Evolutionary conservation across 768 basidiomycete genomes (phyloP).

Genomic region (Amyloporia xantha): DNA sequence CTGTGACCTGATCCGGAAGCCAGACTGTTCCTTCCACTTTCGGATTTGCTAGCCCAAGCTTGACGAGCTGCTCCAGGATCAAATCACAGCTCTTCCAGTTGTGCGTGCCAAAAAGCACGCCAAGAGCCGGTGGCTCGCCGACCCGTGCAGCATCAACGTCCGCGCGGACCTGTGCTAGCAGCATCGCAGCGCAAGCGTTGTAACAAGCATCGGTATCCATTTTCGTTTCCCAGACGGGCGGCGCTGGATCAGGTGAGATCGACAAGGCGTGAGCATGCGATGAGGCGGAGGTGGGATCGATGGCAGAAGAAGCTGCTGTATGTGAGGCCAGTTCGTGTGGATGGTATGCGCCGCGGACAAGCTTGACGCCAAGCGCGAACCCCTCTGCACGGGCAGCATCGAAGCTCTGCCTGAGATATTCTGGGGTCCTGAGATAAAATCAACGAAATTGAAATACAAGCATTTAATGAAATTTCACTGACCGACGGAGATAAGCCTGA

Average conservation of each 20-base stretch:
- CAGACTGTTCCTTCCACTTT: slow-evolving; percentile 25
- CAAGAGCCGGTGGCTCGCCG: slow-evolving; percentile 35
- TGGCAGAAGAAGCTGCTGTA: slow-evolving; percentile 13
- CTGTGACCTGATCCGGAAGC: slow-evolving; percentile 50
- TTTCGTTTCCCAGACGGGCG: slow-evolving; percentile 69
- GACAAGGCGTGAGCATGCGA: slow-evolving; percentile 29
- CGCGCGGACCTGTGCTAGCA: slow-evolving; percentile 50
- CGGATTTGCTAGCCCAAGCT: slow-evolving; percentile 44
- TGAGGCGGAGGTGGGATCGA: slow-evolving; percentile 2
- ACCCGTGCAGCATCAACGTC: slow-evolving; percentile 32
- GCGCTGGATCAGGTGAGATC: slow-evolving; percentile 49
- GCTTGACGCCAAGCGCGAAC: slow-evolving; percentile 83
- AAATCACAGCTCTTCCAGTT: slow-evolving; percentile 64
- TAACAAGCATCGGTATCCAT: slow-evolving; percentile 70
- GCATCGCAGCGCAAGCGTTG: slow-evolving; percentile 48
- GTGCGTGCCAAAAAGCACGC: slow-evolving; percentile 82
- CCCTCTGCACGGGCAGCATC: slow-evolving; percentile 55
- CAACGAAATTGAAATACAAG: neutral
- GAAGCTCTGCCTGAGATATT: slow-evolving; percentile 60
- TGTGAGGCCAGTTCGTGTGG: slow-evolving; percentile 61
- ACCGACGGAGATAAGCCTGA: slow-evolving; percentile 84
- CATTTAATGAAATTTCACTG: slow-evolving; percentile 5
- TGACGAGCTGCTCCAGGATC: slow-evolving; percentile 55
- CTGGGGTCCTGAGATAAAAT: slow-evolving; percentile 45
- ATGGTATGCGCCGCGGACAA: slow-evolving; percentile 92